These are phyloP conservation scores for Solanum aculeatissimum DNA, from an alignment of 305 asterid genomes.

Conservation along the genomic window DNA sequence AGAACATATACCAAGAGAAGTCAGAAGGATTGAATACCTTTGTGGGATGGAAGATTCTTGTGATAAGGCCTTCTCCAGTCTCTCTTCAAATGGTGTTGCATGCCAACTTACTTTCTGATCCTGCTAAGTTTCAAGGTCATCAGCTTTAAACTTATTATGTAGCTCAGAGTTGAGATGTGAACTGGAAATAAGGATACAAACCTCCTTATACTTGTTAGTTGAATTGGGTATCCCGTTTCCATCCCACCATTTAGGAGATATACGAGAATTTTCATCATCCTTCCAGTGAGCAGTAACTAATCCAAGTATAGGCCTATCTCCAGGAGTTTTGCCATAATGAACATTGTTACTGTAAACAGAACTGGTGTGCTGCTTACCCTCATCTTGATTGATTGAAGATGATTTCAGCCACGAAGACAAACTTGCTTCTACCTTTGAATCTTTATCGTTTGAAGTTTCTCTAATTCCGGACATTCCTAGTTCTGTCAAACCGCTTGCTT, in stretches of 20 bases:
- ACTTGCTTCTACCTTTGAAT: conserved; percentile 33
- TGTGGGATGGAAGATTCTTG: conserved; percentile 59
- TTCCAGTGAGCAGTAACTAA: conserved; percentile 96
- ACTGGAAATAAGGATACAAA: conserved; percentile 2
- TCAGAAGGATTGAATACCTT: conserved; percentile 26
- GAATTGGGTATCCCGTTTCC: conserved; percentile 96
- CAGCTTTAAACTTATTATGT: not conserved
- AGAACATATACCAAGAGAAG: not conserved
- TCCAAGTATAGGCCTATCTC: conserved; percentile 89
- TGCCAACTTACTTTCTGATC: conserved; percentile 98
- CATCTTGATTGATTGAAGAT: conserved; percentile 19
- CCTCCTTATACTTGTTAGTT: conserved; percentile 95
- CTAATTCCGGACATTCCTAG: not conserved
- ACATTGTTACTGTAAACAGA: conserved; percentile 10
- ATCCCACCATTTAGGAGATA: conserved; percentile 86
- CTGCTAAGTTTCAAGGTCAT: conserved; percentile 26
- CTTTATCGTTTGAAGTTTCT: conserved; percentile 22
- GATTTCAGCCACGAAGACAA: conserved; percentile 55
- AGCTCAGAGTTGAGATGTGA: not conserved
- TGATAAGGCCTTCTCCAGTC: conserved; percentile 90
- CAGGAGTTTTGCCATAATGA: conserved; percentile 26
- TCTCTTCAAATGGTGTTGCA: conserved; percentile 93
- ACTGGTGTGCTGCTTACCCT: conserved; percentile 6
- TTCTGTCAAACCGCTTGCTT: conserved; percentile 12
- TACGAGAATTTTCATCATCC: conserved; percentile 36